Base-by-base conservation (phyloP, 1,284 basidiomycete genomes). In the Amylostereum areolatum region DNA sequence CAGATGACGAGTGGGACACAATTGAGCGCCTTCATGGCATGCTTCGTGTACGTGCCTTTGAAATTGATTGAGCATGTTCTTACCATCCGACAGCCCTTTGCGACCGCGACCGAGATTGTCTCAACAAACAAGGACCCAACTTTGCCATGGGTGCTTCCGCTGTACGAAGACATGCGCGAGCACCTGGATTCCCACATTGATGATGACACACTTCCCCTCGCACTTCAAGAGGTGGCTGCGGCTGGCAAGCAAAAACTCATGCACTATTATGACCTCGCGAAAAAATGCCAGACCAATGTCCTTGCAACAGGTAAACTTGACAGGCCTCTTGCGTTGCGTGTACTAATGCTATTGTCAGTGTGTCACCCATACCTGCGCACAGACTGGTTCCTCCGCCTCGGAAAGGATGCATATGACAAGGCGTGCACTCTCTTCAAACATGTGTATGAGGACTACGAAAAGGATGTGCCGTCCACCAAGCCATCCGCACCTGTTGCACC, bases 361-460 rank as follows among this genome's bases (percentile, higher is more conserved):
- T 45, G 43, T 18, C 51, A 52, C 40, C 51, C 48, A 11, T 25
- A 18, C n/a, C 35, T 49, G 10, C 48, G 48, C 28, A 12, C 25
- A 32, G 29, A 24, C 11, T 52, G 48, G 48, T 39, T 46, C 12
- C 31, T 30, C 28, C 34, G 11, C 31, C 48, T 46, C 11, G 41
- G 47, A n/a, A 25, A n/a, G n/a, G n/a, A n/a, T n/a, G n/a, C n/a
- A n/a, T n/a, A n/a, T n/a, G n/a, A n/a, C n/a, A n/a, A n/a, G n/a
- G n/a, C n/a, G n/a, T n/a, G n/a, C n/a, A n/a, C n/a, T n/a, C n/a
- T n/a, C n/a, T n/a, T n/a, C n/a, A n/a, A n/a, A n/a, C n/a, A n/a
- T n/a, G n/a, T n/a, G n/a, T n/a, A 27, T 31, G 10, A 32, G 9
- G n/a, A 32, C 34, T 48, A 48, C 32, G 39, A 45, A 11, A 24